phyloP scores from a whole-genome alignment of 345 rosid genomes.

The Balakata baccata region DNA sequence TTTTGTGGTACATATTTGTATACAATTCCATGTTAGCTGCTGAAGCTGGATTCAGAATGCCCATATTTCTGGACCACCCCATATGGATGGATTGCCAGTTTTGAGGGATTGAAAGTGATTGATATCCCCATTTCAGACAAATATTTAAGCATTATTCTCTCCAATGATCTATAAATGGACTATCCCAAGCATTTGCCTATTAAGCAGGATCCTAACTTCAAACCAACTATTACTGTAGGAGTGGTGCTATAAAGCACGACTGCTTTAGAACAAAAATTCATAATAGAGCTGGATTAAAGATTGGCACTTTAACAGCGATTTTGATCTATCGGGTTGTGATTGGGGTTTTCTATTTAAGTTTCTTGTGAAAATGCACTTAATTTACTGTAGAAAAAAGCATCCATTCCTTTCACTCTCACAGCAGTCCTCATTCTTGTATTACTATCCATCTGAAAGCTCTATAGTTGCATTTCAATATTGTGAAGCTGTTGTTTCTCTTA shows the following conservation, averaged over 20 bases:
- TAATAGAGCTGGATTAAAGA: too few species aligned
- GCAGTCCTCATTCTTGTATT: neutral
- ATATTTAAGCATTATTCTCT: neutral
- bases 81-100: constrained; percentile 22
- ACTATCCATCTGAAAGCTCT: neutral
- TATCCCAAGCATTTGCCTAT: neutral
- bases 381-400: too few species aligned
- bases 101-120: neutral
- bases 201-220: neutral
- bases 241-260: too few species aligned
- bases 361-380: too few species aligned
- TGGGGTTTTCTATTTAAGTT: too few species aligned
- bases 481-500: neutral
- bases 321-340: too few species aligned
- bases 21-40: constrained; percentile 20
- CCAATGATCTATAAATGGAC: too few species aligned
- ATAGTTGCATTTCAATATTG: neutral
- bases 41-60: neutral
- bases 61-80: constrained; percentile 22
- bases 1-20: constrained; percentile 4
- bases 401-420: neutral
- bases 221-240: too few species aligned
- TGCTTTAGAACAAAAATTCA: too few species aligned
- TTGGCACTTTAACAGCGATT: too few species aligned
- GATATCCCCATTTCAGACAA: neutral